Conservation (phyloP, 2,329 filamentous ascomycete genomes). For the Cryphonectria radicalis region DNA sequence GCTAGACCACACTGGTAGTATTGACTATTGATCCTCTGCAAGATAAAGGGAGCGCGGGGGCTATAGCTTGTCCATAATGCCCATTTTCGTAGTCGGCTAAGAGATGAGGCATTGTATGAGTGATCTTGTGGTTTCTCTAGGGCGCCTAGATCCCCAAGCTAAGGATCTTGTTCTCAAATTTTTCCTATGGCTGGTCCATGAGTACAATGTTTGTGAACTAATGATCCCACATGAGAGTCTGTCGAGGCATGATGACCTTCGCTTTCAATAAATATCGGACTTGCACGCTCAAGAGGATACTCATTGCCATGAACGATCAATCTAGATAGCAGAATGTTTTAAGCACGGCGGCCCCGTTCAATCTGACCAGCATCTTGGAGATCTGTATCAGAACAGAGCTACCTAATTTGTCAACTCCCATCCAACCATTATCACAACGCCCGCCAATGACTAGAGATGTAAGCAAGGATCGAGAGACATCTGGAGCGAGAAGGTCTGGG, state of each 20-base stretch:
- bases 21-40: constrained; percentile 6
- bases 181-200: not conserved
- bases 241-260: not conserved
- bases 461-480: not conserved
- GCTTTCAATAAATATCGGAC: not conserved
- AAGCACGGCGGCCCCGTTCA: not conserved
- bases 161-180: not conserved
- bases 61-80: not conserved
- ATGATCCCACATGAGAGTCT: not conserved
- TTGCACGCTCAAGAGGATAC: not conserved
- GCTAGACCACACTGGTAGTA: not conserved
- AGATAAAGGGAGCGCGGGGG: not conserved
- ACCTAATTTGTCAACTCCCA: not conserved
- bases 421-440: not conserved
- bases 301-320: not conserved
- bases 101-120: not conserved
- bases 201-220: not conserved
- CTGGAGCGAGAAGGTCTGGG: not conserved
- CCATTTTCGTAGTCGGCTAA: not conserved
- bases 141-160: not conserved
- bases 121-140: not conserved
- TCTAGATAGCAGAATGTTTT: too few species aligned
- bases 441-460: not conserved
- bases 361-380: not conserved
- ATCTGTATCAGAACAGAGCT: not conserved